Evolutionary conservation across 805 yeast species (phyloP), one percentile per base, ranked within the genome.

Genomic region (Saccharomyces eubayanus): DNA sequence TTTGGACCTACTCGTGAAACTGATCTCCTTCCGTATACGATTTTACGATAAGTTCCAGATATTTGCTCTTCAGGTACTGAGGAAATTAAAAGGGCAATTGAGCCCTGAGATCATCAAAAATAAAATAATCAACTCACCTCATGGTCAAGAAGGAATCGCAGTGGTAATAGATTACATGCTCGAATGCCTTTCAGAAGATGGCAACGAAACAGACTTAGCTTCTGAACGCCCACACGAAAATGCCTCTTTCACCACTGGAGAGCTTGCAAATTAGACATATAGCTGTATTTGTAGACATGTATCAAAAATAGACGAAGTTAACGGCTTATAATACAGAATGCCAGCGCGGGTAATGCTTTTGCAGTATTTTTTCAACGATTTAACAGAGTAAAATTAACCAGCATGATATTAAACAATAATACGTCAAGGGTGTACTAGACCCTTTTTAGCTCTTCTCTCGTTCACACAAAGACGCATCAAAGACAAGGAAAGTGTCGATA

Each of bases 21-120:
- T 79, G 30, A 71, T 83, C 24, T 78, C 87, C 54, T 87, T 86
- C 79, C 78, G 82, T 55, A 68, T 78, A 36, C 72, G 91, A 48
- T 87, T 84, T 78, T 85, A 85, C 62, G 83, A 79, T 59, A 81
- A 76, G 55, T 78, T 72, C 72, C 82, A 64, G 61, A 62, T 70
- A 36, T 72, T 66, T 50, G 76, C 76, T 54, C 65, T 73, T 5
- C 70, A 76, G 20, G 75, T 80, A 4, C 61, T 85, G 51, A 67
- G 70, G 51, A 75, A 76, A 54, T 60, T 78, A 24, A 64, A 55
- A 31, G 51, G 52, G 10, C 50, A 53, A 24, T 50, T 55, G 27
- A 62, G 59, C 14, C 47, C 53, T 12, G 63, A 59, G 14, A 57
- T 55, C 21, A 52, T 62, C 10, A 55, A 62, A 24, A 60, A 56